phyloP scores from a whole-genome alignment of 345 rosid species.

The Eucalyptus tenuipes region DNA sequence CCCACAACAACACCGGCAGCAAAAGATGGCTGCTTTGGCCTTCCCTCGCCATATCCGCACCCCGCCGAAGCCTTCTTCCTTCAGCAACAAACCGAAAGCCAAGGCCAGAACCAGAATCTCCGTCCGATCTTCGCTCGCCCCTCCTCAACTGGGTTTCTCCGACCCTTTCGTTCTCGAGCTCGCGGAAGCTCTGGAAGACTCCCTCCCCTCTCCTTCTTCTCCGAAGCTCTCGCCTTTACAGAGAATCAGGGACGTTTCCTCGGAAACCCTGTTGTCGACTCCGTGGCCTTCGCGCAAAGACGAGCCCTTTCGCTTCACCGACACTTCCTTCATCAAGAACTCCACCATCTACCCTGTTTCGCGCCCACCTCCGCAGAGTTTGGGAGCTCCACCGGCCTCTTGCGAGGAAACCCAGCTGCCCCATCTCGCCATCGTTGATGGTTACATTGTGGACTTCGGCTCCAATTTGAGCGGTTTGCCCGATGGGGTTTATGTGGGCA shows the following conservation, averaged over 20 bases:
- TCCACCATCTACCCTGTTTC: constrained; percentile 56
- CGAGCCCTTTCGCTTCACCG: constrained; percentile 87
- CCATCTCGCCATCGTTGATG: constrained; percentile 52
- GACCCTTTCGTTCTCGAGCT: constrained; percentile 81
- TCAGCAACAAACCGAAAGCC: constrained; percentile 5
- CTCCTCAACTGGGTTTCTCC: constrained; percentile 51
- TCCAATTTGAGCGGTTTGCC: constrained; percentile 46
- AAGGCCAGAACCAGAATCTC: constrained; percentile 14
- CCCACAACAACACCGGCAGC: background rate
- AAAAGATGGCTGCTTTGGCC: constrained; percentile 35
- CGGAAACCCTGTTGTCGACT: constrained; percentile 57
- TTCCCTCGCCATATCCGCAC: constrained; percentile 8
- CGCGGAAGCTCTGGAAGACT: constrained; percentile 88
- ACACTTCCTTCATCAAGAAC: constrained; percentile 54
- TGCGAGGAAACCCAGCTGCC: constrained; percentile 26
- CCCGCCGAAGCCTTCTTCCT: background rate
- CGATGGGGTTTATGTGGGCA: constrained; percentile 66
- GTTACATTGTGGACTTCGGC: constrained; percentile 41
- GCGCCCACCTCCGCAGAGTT: constrained; percentile 28
- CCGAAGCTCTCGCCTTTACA: constrained; percentile 32
- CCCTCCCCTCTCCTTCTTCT: constrained; percentile 31
- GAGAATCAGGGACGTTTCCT: constrained; percentile 56
- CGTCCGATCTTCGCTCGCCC: constrained; percentile 7
- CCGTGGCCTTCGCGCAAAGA: constrained; percentile 87
- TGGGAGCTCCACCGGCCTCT: background rate